A percentile compares a stretch with the other conserved stretches of the same genome.
These are phyloP conservation scores for Cystofilobasidium macerans DNA, from an alignment of 768 basidiomycete species.

Conservation along the genomic window DNA sequence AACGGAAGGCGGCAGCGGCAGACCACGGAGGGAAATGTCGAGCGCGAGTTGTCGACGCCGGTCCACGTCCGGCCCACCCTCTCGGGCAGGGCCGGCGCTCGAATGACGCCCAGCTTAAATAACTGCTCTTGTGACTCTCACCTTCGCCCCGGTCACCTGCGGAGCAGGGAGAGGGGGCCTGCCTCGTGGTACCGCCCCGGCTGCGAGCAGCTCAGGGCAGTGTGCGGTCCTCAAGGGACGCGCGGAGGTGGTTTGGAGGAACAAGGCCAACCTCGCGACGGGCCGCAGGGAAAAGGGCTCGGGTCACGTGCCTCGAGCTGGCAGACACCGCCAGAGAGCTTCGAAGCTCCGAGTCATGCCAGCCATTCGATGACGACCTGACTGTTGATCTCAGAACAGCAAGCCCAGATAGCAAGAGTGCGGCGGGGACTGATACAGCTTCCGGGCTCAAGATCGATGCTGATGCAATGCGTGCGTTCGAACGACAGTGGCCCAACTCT, in stretches of 20 bases:
- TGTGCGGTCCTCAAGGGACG: not conserved
- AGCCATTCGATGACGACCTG: too few species aligned
- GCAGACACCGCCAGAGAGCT: too few species aligned
- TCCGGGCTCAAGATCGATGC: too few species aligned
- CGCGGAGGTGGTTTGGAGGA: constrained; percentile 4
- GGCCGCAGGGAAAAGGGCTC: not conserved
- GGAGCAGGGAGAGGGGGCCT: not conserved
- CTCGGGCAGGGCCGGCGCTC: not conserved
- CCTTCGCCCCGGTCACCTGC: not conserved
- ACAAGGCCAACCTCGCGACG: not conserved
- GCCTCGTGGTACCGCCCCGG: not conserved
- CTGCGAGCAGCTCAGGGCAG: not conserved
- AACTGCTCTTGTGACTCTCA: not conserved
- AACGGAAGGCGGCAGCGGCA: too few species aligned
- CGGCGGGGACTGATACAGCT: too few species aligned
- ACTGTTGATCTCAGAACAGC: too few species aligned
- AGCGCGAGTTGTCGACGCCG: not conserved
- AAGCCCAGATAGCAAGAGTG: too few species aligned
- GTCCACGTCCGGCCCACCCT: not conserved
- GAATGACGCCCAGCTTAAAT: not conserved
- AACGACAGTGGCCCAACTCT: not conserved
- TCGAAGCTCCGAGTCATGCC: too few species aligned
- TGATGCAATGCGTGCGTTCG: not conserved
- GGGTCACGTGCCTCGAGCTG: too few species aligned
- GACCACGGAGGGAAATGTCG: not conserved